Evolutionary conservation across 2,329 filamentous ascomycete species (phyloP).

Genomic region (Trichoderma citrinoviride): DNA sequence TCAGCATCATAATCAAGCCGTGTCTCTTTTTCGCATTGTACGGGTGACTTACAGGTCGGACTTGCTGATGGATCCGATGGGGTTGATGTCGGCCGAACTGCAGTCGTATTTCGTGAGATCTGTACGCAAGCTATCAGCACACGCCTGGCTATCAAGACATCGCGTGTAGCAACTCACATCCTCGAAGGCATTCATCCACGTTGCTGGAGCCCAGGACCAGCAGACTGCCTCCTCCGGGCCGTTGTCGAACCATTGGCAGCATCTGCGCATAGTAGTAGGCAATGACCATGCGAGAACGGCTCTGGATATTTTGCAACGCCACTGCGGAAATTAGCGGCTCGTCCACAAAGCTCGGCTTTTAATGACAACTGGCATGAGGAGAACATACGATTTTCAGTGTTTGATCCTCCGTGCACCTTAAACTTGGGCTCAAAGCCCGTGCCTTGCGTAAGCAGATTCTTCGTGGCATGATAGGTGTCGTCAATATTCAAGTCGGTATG

Average conservation of each 20-base stretch:
- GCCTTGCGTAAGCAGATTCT: conserved; percentile 38
- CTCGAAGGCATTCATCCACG: conserved; percentile 28
- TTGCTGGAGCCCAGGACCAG: conserved; percentile 33
- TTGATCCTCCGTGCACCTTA: conserved; percentile 52
- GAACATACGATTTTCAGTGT: neutral
- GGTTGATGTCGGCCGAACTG: conserved; percentile 54
- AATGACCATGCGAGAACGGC: conserved; percentile 61
- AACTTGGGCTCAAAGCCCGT: conserved; percentile 52
- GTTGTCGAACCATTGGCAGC: conserved; percentile 26
- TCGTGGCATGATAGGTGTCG: conserved; percentile 11
- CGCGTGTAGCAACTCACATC: neutral
- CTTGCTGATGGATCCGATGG: conserved; percentile 55
- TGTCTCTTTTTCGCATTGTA: neutral
- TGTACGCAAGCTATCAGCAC: neutral
- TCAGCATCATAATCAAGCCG: neutral
- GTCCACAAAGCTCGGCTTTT: neutral
- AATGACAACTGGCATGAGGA: neutral
- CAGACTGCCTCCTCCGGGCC: conserved; percentile 29
- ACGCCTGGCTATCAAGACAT: too few species aligned
- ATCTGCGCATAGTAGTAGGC: conserved; percentile 35
- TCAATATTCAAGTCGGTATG: conserved; percentile 76
- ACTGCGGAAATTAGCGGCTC: conserved; percentile 32
- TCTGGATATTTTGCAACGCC: conserved; percentile 65
- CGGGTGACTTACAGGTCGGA: conserved; percentile 50
- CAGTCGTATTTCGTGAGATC: conserved; percentile 41